These are phyloP conservation scores for Citrus inodora DNA, from an alignment of 345 rosid genomes.

Conservation along the genomic window DNA sequence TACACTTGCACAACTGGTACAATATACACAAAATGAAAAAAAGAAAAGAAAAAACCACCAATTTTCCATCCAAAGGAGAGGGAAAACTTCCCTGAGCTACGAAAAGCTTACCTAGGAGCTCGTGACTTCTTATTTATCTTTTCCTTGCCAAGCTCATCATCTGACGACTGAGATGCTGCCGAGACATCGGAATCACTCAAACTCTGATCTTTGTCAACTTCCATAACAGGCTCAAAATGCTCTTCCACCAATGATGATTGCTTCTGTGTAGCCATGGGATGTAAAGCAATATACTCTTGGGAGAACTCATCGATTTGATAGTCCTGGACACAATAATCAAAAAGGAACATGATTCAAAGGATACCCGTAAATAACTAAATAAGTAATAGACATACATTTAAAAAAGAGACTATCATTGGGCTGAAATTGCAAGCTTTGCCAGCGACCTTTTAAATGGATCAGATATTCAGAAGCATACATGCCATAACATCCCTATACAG, in stretches of 20 bases:
- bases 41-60: no score
- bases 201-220: constrained; percentile 43
- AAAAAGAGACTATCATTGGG: neutral
- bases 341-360: constrained; percentile 4
- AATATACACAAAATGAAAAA: neutral
- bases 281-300: constrained; percentile 60
- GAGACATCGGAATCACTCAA: constrained; percentile 60
- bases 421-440: neutral
- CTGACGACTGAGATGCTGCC: constrained; percentile 39
- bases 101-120: constrained; percentile 55
- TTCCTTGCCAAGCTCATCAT: constrained; percentile 34
- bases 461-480: neutral
- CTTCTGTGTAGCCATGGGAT: constrained; percentile 66
- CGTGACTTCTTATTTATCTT: constrained; percentile 44
- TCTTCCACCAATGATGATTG: constrained; percentile 69
- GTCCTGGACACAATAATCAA: constrained; percentile 46
- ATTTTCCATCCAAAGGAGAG: neutral
- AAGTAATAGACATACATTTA: neutral
- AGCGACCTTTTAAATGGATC: neutral
- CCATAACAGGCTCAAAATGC: constrained; percentile 69
- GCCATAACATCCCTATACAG: neutral
- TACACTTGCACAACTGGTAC: neutral
- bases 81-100: neutral
- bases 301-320: constrained; percentile 72
- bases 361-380: neutral